Evolutionary conservation across 176 grass and related monocot species (phyloP), one percentile per base, ranked within the genome.

Genomic region (Saccharum spontaneum): DNA sequence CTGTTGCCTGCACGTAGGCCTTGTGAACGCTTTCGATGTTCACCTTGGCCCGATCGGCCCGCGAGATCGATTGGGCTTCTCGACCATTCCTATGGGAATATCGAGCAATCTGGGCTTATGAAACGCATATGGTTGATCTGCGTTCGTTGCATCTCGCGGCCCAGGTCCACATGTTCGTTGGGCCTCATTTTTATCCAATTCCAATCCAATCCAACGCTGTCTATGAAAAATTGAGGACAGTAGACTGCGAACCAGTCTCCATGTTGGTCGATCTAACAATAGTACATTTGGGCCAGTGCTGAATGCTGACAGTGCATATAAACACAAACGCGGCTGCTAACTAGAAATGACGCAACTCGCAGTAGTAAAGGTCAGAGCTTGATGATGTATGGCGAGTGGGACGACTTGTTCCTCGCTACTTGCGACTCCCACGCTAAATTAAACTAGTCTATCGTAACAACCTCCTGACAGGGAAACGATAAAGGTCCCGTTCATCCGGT

Each of bases 381-480:
- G 31, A 37, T 67, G 31, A 20, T 18, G 66, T 52, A 69, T 55
- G 64, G 41, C 88, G 77, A 82, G 52, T 36, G 72, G 77, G 52
- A 20, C 63, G 60, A 20, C 33, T 33, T 33, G 33, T 46, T 34
- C 0, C 0, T 41, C 68, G 48, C 26, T 7, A 39, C 6, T 22
- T 3, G 2, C 23, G 8, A 2, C 8, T 36, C 23, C 41, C 46
- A 41, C 7, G 36, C 67, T 59, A n/a, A n/a, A 71, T 1, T 69
- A 12, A 83, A 67, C 18, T 67, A 79, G 6, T 37, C 34, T 64
- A 61, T 52, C 77, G 36, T 52, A 50, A 78, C 74, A 77, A 75
- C 31, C 63, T 63, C 54, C n/a, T 50, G 3, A 22, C 15, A 10
- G 66, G 18, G 44, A 22, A 65, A 33, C 11, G 33, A 57, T 46